Conservation (phyloP, 2,329 filamentous ascomycete species). For the Aaosphaeria pasadenensis region DNA sequence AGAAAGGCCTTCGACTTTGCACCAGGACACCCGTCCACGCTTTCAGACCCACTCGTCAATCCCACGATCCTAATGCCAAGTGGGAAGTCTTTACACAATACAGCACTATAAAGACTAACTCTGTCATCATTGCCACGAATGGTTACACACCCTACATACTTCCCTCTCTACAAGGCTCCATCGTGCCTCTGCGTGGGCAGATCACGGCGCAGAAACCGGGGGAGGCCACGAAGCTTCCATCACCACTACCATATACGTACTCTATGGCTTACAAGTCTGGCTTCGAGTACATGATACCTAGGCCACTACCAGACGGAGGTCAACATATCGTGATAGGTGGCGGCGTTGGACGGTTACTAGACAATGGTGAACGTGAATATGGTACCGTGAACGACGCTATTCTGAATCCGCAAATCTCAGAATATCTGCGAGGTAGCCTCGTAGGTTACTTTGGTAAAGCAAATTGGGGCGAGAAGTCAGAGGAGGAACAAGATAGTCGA, state of each 20-base stretch:
- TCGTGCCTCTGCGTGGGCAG: conserved; percentile 42
- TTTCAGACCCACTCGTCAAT: background rate
- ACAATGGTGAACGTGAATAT: conserved; percentile 48
- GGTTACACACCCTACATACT: conserved; percentile 32
- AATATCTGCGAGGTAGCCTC: conserved; percentile 45
- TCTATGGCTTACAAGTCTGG: conserved; percentile 60
- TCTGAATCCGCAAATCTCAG: conserved; percentile 51
- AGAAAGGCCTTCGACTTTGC: conserved; percentile 23
- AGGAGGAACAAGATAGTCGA: conserved; percentile 13
- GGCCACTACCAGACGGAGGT: conserved; percentile 36
- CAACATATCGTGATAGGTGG: conserved; percentile 63
- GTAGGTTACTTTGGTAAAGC: conserved; percentile 50
- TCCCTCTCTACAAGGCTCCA: conserved; percentile 37
- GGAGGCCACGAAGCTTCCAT: conserved; percentile 34
- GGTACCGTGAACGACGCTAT: conserved; percentile 57
- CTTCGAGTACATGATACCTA: conserved; percentile 66
- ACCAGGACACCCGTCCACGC: conserved; percentile 26
- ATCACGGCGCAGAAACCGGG: conserved; percentile 38
- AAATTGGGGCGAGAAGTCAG: conserved; percentile 33
- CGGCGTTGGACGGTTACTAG: conserved; percentile 44
- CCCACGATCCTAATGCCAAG: background rate
- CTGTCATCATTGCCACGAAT: conserved; percentile 33
- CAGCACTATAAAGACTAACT: conserved; percentile 11
- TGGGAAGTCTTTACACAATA: conserved; percentile 16
- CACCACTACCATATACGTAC: conserved; percentile 52